Evolutionary conservation across 352 stramenopile species (phyloP).

Genomic region (Phytophthora ramorum): DNA sequence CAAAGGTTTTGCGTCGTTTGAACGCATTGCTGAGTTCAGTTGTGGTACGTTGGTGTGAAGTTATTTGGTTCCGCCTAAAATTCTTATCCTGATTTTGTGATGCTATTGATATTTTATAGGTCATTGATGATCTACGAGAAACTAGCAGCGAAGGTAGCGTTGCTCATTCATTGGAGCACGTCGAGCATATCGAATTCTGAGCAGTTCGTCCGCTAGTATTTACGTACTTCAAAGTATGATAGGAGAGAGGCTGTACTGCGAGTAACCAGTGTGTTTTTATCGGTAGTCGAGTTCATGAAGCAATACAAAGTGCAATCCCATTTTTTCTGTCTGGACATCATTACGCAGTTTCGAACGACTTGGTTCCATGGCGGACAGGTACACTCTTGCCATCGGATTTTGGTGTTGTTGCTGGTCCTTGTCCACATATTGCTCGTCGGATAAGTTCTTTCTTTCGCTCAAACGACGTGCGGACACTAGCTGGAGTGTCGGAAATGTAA

Average conservation of each 20-base stretch:
- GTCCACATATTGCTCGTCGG: slow-evolving; percentile 79
- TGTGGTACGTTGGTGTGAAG: slow-evolving; percentile 39
- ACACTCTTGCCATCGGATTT: slow-evolving; percentile 13
- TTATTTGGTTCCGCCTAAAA: not conserved
- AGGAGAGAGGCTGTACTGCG: slow-evolving; percentile 5
- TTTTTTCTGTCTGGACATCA: not conserved
- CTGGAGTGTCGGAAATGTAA: slow-evolving; percentile 82
- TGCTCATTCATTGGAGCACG: slow-evolving; percentile 11
- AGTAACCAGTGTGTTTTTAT: slow-evolving; percentile 26
- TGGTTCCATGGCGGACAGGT: slow-evolving; percentile 27
- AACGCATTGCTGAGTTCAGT: slow-evolving; percentile 43
- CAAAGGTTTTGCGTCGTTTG: slow-evolving; percentile 31
- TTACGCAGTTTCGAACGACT: slow-evolving; percentile 36
- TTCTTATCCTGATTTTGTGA: slow-evolving; percentile 3
- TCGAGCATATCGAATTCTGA: slow-evolving; percentile 33
- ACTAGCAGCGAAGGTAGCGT: slow-evolving; percentile 1
- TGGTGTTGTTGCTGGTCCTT: slow-evolving; percentile 35
- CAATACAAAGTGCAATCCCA: slow-evolving; percentile 16
- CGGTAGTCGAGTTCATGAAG: slow-evolving; percentile 25
- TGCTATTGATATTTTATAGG: slow-evolving; percentile 19
- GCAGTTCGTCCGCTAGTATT: slow-evolving; percentile 16
- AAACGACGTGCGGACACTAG: slow-evolving; percentile 79
- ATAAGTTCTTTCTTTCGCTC: slow-evolving; percentile 89
- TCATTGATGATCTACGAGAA: slow-evolving; percentile 49
- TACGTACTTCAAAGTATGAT: slow-evolving; percentile 19